Conservation (phyloP, 2,329 filamentous ascomycete genomes). For the Diaporthe humulicola region DNA sequence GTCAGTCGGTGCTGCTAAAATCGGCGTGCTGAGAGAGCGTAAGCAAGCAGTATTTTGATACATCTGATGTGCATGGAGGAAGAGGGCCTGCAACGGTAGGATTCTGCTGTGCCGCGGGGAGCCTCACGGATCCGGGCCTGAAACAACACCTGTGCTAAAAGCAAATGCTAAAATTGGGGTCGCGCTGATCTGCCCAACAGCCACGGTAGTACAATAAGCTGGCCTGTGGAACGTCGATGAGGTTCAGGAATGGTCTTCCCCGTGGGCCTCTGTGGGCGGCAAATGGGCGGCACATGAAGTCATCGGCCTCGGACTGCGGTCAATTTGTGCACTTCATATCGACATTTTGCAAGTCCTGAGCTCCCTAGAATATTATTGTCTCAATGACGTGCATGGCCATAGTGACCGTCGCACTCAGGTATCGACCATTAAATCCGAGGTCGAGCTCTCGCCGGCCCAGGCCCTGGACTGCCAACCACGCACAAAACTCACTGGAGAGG, state of each 20-base stretch:
- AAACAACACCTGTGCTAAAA: neutral
- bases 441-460: neutral
- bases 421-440: neutral
- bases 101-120: slow-evolving; percentile 19
- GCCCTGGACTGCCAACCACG: neutral
- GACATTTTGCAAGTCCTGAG: neutral
- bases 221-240: neutral
- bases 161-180: slow-evolving; percentile 7
- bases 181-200: slow-evolving; percentile 23
- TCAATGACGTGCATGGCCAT: neutral
- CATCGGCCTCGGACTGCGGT: neutral
- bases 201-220: neutral
- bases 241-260: neutral
- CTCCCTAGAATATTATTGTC: neutral
- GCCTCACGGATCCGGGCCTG: slow-evolving; percentile 21
- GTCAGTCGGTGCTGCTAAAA: slow-evolving; percentile 15
- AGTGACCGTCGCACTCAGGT: neutral
- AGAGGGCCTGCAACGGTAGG: slow-evolving; percentile 14
- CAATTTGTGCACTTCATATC: neutral
- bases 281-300: slow-evolving; percentile 11
- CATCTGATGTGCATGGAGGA: slow-evolving; percentile 21
- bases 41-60: slow-evolving; percentile 1
- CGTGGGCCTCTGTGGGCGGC: neutral
- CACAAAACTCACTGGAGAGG: neutral
- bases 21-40: neutral